These are phyloP conservation scores for Fusarium agapanthi DNA, from an alignment of 2,329 filamentous ascomycete species.

Conservation along the genomic window DNA sequence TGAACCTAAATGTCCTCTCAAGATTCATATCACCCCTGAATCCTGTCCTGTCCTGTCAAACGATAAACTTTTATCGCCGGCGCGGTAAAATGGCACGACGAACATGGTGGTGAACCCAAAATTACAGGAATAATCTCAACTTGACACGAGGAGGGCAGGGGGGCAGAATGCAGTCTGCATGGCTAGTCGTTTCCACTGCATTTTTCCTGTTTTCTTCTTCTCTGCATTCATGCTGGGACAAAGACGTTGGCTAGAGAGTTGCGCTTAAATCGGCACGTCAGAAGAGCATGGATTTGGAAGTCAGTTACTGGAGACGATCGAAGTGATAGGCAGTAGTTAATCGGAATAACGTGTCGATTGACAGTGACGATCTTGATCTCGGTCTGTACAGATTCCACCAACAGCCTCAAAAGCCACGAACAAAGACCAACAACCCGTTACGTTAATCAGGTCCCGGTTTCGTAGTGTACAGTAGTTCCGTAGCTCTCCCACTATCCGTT, in stretches of 20 bases:
- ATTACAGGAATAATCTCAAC: neutral
- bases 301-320: neutral
- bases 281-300: neutral
- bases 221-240: neutral
- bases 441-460: too few species aligned
- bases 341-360: neutral
- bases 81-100: neutral
- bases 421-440: neutral
- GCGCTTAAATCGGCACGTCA: conserved; percentile 7
- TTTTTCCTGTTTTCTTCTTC: neutral
- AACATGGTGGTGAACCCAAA: neutral
- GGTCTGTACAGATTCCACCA: neutral
- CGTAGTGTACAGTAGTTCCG: neutral
- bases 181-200: conserved; percentile 2
- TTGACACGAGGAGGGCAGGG: neutral
- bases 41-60: neutral
- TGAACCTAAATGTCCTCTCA: neutral
- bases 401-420: neutral
- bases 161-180: neutral
- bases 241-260: neutral
- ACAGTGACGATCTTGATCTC: neutral
- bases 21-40: neutral
- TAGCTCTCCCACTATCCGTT: neutral
- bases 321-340: neutral
- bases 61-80: neutral